phyloP scores from a whole-genome alignment of 805 yeast genomes.

The Starmerella apicola region DNA sequence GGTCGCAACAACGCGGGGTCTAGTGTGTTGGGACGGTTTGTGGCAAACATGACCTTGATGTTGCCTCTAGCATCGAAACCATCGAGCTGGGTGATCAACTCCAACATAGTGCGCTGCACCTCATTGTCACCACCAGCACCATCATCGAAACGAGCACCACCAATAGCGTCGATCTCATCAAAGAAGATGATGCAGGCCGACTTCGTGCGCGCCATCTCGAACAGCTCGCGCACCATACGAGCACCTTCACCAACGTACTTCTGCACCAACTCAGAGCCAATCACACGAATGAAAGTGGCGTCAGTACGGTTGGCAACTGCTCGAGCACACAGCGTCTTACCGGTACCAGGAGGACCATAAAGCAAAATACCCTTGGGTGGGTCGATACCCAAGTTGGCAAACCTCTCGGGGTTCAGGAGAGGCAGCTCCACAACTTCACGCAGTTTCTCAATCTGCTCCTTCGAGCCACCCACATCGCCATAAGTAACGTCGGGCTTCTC shows the following conservation, averaged over 20 bases:
- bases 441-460: constrained; percentile 92
- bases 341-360: constrained; percentile 98
- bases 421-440: constrained; percentile 96
- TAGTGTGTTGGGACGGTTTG: constrained; percentile 93
- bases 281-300: constrained; percentile 95
- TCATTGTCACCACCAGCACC: constrained; percentile 99
- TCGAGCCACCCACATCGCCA: constrained; percentile 96
- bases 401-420: constrained; percentile 86
- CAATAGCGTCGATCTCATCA: constrained; percentile 98
- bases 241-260: constrained; percentile 99
- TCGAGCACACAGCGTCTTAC: constrained; percentile 95
- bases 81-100: constrained; percentile 90
- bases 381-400: constrained; percentile 92
- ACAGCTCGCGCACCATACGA: constrained; percentile 95
- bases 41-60: constrained; percentile 98
- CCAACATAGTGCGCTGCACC: constrained; percentile 98
- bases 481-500: constrained; percentile 99
- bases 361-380: constrained; percentile 96
- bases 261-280: constrained; percentile 96
- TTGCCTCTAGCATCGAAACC: constrained; percentile 99
- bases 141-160: constrained; percentile 99
- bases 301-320: constrained; percentile 99
- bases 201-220: constrained; percentile 98
- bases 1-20: constrained; percentile 98
- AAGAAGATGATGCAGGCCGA: constrained; percentile 96